These are phyloP conservation scores for Hyaloperonospora arabidopsidis DNA, from an alignment of 352 stramenopile species.

Conservation along the genomic window DNA sequence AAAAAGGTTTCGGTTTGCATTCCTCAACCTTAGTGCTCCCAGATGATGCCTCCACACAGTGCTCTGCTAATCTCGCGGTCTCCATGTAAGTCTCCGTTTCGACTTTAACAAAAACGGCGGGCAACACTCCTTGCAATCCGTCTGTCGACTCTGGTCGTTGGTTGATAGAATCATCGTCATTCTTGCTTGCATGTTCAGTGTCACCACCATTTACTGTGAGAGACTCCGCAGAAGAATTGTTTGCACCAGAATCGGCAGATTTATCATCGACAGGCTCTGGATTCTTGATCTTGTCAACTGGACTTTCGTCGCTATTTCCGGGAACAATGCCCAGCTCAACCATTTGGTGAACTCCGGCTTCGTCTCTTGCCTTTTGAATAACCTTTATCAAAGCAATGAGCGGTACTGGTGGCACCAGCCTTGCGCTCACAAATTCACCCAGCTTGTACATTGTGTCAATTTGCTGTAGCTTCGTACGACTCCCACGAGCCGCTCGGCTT, in stretches of 20 bases:
- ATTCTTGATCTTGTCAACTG: slow-evolving; percentile 1
- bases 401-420: slow-evolving; percentile 24
- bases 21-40: background rate
- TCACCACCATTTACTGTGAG: background rate
- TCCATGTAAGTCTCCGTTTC: slow-evolving; percentile 5
- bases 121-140: background rate
- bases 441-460: slow-evolving; percentile 65
- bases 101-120: slow-evolving; percentile 1
- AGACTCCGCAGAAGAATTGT: background rate
- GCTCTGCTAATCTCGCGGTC: background rate
- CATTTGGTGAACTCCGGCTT: slow-evolving; percentile 26
- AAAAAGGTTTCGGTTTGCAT: slow-evolving; percentile 1
- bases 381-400: slow-evolving; percentile 37
- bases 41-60: background rate
- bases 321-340: slow-evolving; percentile 32
- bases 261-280: background rate
- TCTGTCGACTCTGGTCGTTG: background rate
- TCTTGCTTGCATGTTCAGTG: slow-evolving; percentile 8
- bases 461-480: slow-evolving; percentile 45
- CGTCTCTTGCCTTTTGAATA: slow-evolving; percentile 31
- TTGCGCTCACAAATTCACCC: slow-evolving; percentile 32
- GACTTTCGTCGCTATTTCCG: background rate
- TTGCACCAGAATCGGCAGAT: slow-evolving; percentile 1
- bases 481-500: slow-evolving; percentile 36
- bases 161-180: background rate